Evolutionary conservation across 306 rosid genomes (phyloP), one percentile per base, ranked within the genome.

Genomic region (Quercus variabilis): DNA sequence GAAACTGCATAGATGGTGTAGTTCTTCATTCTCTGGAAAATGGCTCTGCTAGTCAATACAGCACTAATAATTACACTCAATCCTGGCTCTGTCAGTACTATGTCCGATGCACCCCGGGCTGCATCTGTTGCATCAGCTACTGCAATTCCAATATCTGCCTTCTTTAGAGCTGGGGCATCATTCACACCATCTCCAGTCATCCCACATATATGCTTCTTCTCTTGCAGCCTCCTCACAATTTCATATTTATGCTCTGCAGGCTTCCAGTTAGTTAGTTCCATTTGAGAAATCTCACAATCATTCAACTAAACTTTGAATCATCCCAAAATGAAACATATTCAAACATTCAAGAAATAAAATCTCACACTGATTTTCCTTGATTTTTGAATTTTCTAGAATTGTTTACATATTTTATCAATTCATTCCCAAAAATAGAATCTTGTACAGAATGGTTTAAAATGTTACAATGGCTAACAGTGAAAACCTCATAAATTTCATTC

Each of bases 111-210:
- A 38, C 96, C n/a, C 62, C 94, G 79, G 21, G 98, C 98, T 21
- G 98, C 98, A 76, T 94, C 98, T 1, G 97, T 94, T 59, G 98
- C 98, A 80, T 94, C 97, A 1, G 88, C 97, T n/a, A 94, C 98
- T 17, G 98, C 96, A 69, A 94, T 94, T 64, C 98, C 98, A 68
- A 94, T 94, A 30, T 94, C 97, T 23, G 96, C 98, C 69, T 69
- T 88, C 86, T 94, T 92, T 55, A 92, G 81, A 0, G 97, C 97
- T 26, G 98, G 98, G 69, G 97, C 98, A 85, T 94, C 98, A 43
- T 94, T 94, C 63, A 94, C 98, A 71, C 98, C 97, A 71, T 94
- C 98, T 74, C 98, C 98, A 30, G 98, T 94, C 98, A 94, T 94
- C 2, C 98, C 98, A 76, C 93, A 88, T 2, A 91, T 92, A 81